A percentile compares a stretch with the other conserved stretches of the same genome.
phyloP scores from a whole-genome alignment of 495 filamentous ascomycete species.

The Aspergillus olivimuriae region DNA sequence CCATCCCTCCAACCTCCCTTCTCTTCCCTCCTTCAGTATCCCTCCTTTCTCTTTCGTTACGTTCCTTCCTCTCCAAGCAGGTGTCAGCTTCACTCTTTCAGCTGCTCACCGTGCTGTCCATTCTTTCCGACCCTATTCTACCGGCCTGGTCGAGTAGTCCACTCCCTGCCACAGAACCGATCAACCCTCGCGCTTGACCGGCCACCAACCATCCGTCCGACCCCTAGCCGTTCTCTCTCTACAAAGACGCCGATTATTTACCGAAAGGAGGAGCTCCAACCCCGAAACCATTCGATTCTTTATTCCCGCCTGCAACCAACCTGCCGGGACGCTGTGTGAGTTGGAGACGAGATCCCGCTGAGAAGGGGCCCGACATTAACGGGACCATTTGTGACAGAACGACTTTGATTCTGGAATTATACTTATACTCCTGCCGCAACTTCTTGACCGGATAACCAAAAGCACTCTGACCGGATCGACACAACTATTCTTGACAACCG shows the following conservation, averaged over 20 bases:
- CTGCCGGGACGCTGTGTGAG: too few relatives aligned
- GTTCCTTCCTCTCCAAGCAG: slow-evolving; percentile 34
- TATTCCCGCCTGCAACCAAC: too few relatives aligned
- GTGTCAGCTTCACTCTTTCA: slow-evolving; percentile 86
- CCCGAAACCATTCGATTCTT: too few relatives aligned
- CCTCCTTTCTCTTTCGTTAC: slow-evolving; percentile 19
- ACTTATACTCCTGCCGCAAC: slow-evolving; percentile 2
- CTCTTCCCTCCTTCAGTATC: slow-evolving; percentile 19
- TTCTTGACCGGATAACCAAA: too few relatives aligned
- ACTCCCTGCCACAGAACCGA: slow-evolving; percentile 1
- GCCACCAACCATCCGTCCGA: slow-evolving; percentile 11
- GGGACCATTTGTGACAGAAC: background rate
- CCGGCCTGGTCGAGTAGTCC: slow-evolving; percentile 12
- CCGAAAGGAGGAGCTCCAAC: too few relatives aligned
- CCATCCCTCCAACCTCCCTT: slow-evolving; percentile 35
- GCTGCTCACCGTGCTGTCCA: slow-evolving; percentile 52
- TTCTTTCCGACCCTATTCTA: slow-evolving; percentile 40
- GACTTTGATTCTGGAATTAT: slow-evolving; percentile 10
- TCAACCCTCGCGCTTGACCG: slow-evolving; percentile 1
- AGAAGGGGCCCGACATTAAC: background rate
- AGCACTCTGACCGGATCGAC: too few relatives aligned
- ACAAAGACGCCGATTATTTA: too few relatives aligned
- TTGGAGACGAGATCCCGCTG: too few relatives aligned
- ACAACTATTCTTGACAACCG: background rate
- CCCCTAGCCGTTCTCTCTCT: slow-evolving; percentile 2